Percentiles rank a stretch among this genome's conserved stretches.
These are phyloP conservation scores for Russula sp. DNA, from an alignment of 768 basidiomycete species.

Conservation along the genomic window DNA sequence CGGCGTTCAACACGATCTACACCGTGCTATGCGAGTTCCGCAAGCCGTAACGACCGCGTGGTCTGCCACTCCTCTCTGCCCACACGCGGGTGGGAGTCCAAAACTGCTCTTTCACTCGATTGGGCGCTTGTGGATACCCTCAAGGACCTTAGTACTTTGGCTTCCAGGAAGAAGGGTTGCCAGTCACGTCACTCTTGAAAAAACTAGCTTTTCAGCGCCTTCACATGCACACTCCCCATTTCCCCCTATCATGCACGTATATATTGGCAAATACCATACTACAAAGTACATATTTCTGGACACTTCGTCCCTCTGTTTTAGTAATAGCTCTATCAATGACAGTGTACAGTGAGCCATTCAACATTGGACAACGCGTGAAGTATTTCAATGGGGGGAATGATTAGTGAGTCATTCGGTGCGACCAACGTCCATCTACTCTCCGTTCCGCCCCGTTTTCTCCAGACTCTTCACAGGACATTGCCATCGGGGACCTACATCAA, in stretches of 20 bases:
- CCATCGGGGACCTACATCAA: too few relatives aligned
- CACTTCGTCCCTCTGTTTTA: conserved; percentile 22
- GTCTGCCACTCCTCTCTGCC: conserved; percentile 22
- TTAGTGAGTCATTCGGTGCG: too few relatives aligned
- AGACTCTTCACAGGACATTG: too few relatives aligned
- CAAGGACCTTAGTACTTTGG: background rate
- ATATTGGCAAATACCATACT: conserved; percentile 29
- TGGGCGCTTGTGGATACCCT: conserved; percentile 11
- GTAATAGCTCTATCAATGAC: conserved; percentile 26
- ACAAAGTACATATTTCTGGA: conserved; percentile 21
- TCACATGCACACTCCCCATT: conserved; percentile 16
- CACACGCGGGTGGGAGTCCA: conserved; percentile 13
- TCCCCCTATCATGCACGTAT: conserved; percentile 26
- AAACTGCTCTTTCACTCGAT: conserved; percentile 5
- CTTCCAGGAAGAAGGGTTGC: conserved; percentile 8
- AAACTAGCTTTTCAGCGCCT: conserved; percentile 5
- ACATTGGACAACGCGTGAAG: background rate
- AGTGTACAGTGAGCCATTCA: conserved; percentile 16
- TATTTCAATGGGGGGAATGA: conserved; percentile 36
- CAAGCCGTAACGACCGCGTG: conserved; percentile 56
- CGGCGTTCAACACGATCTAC: conserved; percentile 99
- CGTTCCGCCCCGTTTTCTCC: too few relatives aligned
- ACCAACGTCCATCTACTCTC: too few relatives aligned
- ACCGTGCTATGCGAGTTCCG: conserved; percentile 95
- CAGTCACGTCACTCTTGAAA: conserved; percentile 1